Percentiles rank a stretch among this genome's conserved stretches.
These are phyloP conservation scores for Coemansia guatemalensis DNA, from an alignment of 192 early-diverging fungal species.

Conservation along the genomic window DNA sequence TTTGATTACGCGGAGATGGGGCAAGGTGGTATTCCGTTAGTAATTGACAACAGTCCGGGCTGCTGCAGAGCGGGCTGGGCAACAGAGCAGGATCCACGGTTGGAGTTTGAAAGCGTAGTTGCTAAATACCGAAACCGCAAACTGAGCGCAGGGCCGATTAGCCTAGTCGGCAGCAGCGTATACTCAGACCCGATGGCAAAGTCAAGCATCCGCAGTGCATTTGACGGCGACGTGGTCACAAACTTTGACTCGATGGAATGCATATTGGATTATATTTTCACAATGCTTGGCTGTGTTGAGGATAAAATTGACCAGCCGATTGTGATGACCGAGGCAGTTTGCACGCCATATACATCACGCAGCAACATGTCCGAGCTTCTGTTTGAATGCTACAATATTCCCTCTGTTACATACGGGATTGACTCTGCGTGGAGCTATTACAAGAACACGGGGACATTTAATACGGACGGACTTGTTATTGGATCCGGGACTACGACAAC, in stretches of 20 bases:
- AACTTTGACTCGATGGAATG: slow-evolving; percentile 65
- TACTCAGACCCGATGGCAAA: slow-evolving; percentile 43
- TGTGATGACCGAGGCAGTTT: slow-evolving; percentile 85
- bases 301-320: slow-evolving; percentile 76
- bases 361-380: slow-evolving; percentile 82
- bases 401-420: slow-evolving; percentile 79
- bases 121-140: slow-evolving; percentile 63
- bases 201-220: slow-evolving; percentile 47
- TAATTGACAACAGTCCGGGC: slow-evolving; percentile 77
- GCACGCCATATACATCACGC: slow-evolving; percentile 72
- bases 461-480: slow-evolving; percentile 69
- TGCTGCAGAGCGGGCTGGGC: slow-evolving; percentile 85
- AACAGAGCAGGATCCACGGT: slow-evolving; percentile 52
- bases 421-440: slow-evolving; percentile 88
- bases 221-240: slow-evolving; percentile 43
- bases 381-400: slow-evolving; percentile 81
- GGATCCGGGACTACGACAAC: slow-evolving; percentile 71
- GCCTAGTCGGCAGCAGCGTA: slow-evolving; percentile 39
- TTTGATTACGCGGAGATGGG: slow-evolving; percentile 57
- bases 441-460: slow-evolving; percentile 59
- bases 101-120: slow-evolving; percentile 74
- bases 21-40: slow-evolving; percentile 53
- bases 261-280: slow-evolving; percentile 83
- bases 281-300: slow-evolving; percentile 71
- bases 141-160: slow-evolving; percentile 24